Evolutionary conservation across 108 stramenopile genomes (phyloP), one percentile per base, ranked within the genome.

Genomic region (Skeletonema potamos): DNA sequence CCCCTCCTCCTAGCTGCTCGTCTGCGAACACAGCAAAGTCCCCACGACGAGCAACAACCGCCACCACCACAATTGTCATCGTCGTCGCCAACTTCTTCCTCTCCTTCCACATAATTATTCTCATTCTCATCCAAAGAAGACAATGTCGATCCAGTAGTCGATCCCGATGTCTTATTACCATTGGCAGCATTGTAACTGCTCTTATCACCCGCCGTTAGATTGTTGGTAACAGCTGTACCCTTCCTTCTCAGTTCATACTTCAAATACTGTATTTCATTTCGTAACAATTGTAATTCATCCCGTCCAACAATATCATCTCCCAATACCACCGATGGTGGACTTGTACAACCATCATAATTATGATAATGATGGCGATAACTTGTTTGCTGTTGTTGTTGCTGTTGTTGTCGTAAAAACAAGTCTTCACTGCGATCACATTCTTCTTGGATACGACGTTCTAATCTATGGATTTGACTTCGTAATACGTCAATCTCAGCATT

Each of bases 401-500:
- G 29, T 18, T 13, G 28, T 41, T 30, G 46, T 64, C 17, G 37
- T 29, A 3, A 11, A 2, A 6, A 24, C 28, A 64, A 32, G 54
- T 39, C 54, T 2, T 72, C 27, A 3, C 39, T 27, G 27, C 39
- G 72, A 33, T 54, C 54, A 11, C 27, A 27, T 27, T 55, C 62
- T 20, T 73, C 55, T 32, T 73, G 72, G 64, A 73, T 65, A 29
- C 63, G 72, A 17, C 36, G 62, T 64, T 73, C 72, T 22, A 73
- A 65, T 58, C 72, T 64, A 17, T 57, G 62, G 3, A 73, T 58
- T 58, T 73, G 72, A 65, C 72, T 73, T 10, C 72, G 72, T 33
- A 73, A 29, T 0, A 73, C 63, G 55, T 73, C 36, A 41, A 73
- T 73, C 37, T 73, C 72, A 8, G 72, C 72, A 58, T 73, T 73